phyloP scores from a whole-genome alignment of 805 yeast species.

The Kurtzmaniella cleridarum region DNA sequence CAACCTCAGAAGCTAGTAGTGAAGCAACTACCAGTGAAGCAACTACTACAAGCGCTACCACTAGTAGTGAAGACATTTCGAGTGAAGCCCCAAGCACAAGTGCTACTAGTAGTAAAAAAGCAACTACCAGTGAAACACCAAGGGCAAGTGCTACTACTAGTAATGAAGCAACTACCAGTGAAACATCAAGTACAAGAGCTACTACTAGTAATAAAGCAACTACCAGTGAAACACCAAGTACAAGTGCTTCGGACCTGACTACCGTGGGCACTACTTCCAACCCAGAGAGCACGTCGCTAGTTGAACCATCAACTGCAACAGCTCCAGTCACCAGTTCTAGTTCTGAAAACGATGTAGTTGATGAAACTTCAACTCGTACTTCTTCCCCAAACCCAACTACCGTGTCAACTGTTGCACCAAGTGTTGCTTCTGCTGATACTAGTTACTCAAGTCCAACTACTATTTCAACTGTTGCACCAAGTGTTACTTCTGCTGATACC shows the following conservation, averaged over 20 bases:
- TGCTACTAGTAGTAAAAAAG: too few species aligned
- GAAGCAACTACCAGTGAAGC: too few species aligned
- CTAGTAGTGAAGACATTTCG: background rate
- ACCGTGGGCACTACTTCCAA: background rate
- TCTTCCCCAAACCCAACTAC: background rate
- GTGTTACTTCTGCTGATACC: background rate
- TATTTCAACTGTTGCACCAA: background rate
- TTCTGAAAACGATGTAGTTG: background rate
- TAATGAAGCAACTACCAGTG: background rate
- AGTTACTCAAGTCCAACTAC: background rate
- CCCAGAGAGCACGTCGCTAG: background rate
- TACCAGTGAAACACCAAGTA: background rate
- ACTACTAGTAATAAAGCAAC: background rate
- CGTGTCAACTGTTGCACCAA: background rate
- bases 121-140: too few species aligned
- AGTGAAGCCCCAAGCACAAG: too few species aligned
- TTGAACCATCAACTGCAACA: constrained; percentile 1
- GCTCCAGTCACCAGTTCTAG: constrained; percentile 1
- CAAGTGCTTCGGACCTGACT: background rate
- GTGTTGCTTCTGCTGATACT: background rate
- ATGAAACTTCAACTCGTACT: background rate
- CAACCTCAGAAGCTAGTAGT: too few species aligned
- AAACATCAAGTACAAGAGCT: background rate
- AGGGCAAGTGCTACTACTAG: too few species aligned
- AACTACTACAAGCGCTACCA: background rate